Base-by-base conservation (phyloP, 2,329 filamentous ascomycete species). In the Aspergillus glaucus region DNA sequence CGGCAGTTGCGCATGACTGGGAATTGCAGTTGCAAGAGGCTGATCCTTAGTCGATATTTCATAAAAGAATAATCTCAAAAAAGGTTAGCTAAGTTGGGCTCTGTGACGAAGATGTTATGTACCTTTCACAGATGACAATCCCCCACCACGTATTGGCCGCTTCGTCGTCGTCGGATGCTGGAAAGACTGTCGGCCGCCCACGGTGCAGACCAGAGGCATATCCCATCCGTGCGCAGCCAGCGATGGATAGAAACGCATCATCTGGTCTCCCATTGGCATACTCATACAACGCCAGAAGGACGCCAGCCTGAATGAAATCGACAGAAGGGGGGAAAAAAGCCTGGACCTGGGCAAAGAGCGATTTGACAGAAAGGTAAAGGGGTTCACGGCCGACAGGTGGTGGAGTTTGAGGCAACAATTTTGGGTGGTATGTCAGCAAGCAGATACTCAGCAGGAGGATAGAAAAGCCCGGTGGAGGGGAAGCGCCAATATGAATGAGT, bases 121-220 rank as follows among this genome's bases (percentile, higher is more conserved):
- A 65, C 62, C 62, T 50, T 47, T 66, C 64, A 37, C 50, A 61
- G 8, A 64, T 60, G 6, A 59, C 24, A 36, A 66, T 53, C 15
- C 55, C 59, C 62, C 60, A 65, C 62, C 61, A 66, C 7, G 60
- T 65, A 51, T 61, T 64, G 3, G 41, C 36, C 43, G 56, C 56
- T 52, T 63, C 62, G 50, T 57, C 50, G 24, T 47, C 44, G 34
- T 43, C 34, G 43, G 32, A n/a, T 21, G 15, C 15, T 15, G 15
- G 15, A 15, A 15, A 15, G 15, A 1, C 15, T 15, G 15, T 15
- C 15, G 15, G 15, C 21, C 19, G 28, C 7, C 30, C 37, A 15
- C 36, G 37, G 26, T 60, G 51, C 6, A 66, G 43, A 14, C 54
- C 36, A 4, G 54, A 48, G 32, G 55, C 51, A 48, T 62, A 59